Evolutionary conservation across 345 rosid species (phyloP).

Genomic region (thale cress (Arabidopsis thaliana)): DNA sequence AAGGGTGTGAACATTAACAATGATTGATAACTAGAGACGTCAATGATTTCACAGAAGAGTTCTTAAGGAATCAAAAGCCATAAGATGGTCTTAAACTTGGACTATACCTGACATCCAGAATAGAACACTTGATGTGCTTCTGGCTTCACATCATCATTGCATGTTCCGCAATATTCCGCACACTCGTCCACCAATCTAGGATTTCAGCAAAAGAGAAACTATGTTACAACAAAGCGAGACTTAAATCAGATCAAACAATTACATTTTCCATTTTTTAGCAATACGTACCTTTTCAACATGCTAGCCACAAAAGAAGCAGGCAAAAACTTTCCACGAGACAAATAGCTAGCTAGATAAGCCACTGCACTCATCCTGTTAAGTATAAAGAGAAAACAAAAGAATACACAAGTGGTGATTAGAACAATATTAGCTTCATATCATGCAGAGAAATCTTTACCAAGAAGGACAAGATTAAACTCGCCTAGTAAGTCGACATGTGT

Average conservation of each 20-base stretch:
- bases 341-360: slow-evolving; percentile 81
- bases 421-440: background rate
- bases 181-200: slow-evolving; percentile 79
- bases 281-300: slow-evolving; percentile 58
- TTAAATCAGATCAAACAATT: slow-evolving; percentile 6
- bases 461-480: slow-evolving; percentile 30
- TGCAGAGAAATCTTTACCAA: background rate
- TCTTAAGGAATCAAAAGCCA: background rate
- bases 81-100: background rate
- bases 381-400: slow-evolving; percentile 2
- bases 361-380: slow-evolving; percentile 77
- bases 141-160: slow-evolving; percentile 54
- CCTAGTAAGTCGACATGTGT: slow-evolving; percentile 57
- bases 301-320: slow-evolving; percentile 51
- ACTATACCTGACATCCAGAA: slow-evolving; percentile 81
- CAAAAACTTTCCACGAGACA: slow-evolving; percentile 77
- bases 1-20: background rate
- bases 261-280: background rate
- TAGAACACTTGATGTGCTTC: slow-evolving; percentile 61
- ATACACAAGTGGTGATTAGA: slow-evolving; percentile 11
- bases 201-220: slow-evolving; percentile 1
- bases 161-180: slow-evolving; percentile 54
- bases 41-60: background rate
- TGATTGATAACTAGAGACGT: background rate
- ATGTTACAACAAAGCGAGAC: slow-evolving; percentile 9